These are phyloP conservation scores for Mallotus nudiflorus DNA, from an alignment of 345 rosid species.

Conservation along the genomic window DNA sequence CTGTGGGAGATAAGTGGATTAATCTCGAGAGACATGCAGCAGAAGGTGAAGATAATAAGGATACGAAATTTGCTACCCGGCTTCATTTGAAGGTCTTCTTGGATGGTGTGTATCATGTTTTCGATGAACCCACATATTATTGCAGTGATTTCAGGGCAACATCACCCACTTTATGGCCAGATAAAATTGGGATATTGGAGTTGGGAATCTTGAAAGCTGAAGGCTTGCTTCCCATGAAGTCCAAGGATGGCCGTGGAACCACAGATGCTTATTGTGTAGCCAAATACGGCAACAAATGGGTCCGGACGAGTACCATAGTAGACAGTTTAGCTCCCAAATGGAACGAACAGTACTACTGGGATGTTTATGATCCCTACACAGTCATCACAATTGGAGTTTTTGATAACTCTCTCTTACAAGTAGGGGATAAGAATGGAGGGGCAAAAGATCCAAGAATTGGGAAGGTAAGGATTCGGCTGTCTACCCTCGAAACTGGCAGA, in stretches of 20 bases:
- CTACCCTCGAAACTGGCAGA: constrained; percentile 42
- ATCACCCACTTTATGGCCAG: constrained; percentile 38
- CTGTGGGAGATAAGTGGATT: constrained; percentile 31
- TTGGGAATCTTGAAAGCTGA: constrained; percentile 51
- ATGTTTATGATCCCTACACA: constrained; percentile 45
- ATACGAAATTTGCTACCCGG: constrained; percentile 41
- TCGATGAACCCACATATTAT: constrained; percentile 49
- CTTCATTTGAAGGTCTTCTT: constrained; percentile 41
- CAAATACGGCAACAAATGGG: constrained; percentile 48
- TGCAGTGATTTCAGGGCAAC: constrained; percentile 54
- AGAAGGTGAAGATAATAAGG: constrained; percentile 31
- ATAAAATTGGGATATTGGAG: constrained; percentile 46
- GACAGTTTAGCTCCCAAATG: constrained; percentile 40
- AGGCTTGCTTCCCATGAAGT: constrained; percentile 42
- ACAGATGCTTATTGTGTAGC: constrained; percentile 57
- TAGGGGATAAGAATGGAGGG: constrained; percentile 18
- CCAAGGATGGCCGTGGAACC: constrained; percentile 44
- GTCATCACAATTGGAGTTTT: constrained; percentile 44
- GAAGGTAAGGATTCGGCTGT: constrained; percentile 54
- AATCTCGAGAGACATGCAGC: constrained; percentile 38
- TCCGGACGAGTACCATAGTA: constrained; percentile 38
- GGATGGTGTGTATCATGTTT: constrained; percentile 61
- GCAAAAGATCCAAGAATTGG: constrained; percentile 45
- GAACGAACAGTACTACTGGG: constrained; percentile 52
- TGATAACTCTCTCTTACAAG: constrained; percentile 39